Percentiles rank a stretch among this genome's conserved stretches.
Evolutionary conservation across 163 green algal species (phyloP).

Genomic region (Prototheca cutis): DNA sequence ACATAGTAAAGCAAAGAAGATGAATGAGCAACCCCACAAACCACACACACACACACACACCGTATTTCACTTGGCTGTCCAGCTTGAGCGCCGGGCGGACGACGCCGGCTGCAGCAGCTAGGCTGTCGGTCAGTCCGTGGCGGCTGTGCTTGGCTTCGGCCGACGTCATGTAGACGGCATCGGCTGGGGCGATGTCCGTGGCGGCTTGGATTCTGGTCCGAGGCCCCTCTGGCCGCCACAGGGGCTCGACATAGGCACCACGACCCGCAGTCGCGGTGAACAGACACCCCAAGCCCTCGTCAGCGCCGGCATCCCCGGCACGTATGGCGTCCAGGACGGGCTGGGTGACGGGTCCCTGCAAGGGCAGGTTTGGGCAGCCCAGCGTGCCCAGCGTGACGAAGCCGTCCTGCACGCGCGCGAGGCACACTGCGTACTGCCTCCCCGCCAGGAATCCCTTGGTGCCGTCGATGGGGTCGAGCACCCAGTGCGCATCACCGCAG

Average conservation of each 20-base stretch:
- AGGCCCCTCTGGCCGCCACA: slow-evolving; percentile 13
- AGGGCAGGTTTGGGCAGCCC: slow-evolving; percentile 92
- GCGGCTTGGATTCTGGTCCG: slow-evolving; percentile 1
- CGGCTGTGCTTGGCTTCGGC: slow-evolving; percentile 73
- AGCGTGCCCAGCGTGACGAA: slow-evolving; percentile 78
- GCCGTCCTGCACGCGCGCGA: slow-evolving; percentile 69
- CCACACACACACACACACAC: too few relatives aligned
- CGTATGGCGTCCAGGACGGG: slow-evolving; percentile 32
- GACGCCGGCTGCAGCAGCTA: slow-evolving; percentile 46
- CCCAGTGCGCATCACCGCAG: slow-evolving; percentile 73
- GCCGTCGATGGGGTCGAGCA: slow-evolving; percentile 94
- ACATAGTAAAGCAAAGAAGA: too few relatives aligned
- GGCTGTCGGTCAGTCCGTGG: slow-evolving; percentile 48
- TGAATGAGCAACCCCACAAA: too few relatives aligned
- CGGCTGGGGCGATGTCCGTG: too few relatives aligned
- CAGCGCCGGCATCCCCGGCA: background rate
- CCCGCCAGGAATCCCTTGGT: slow-evolving; percentile 87
- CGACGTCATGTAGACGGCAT: slow-evolving; percentile 74
- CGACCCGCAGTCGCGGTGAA: slow-evolving; percentile 39
- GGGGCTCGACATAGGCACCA: slow-evolving; percentile 32
- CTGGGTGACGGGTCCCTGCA: slow-evolving; percentile 35
- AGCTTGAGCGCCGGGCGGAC: slow-evolving; percentile 57
- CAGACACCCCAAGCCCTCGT: slow-evolving; percentile 35
- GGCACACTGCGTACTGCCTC: slow-evolving; percentile 91
- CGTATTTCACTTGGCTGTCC: slow-evolving; percentile 95